Conservation (phyloP, 805 yeast species). For the Wickerhamiella qilinensis region DNA sequence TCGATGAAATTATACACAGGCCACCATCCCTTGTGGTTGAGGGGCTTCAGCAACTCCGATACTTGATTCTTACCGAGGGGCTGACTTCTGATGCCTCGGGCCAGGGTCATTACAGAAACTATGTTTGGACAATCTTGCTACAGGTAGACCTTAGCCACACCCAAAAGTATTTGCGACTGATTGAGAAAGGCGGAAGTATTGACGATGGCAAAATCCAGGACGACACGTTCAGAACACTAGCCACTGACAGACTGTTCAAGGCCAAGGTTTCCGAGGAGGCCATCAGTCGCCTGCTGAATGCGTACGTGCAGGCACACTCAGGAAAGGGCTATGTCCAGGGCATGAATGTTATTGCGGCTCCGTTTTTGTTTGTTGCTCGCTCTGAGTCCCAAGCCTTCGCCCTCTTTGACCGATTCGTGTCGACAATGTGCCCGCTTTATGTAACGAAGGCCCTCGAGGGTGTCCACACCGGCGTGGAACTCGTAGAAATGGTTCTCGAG, state of each 20-base stretch:
- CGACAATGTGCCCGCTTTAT: slow-evolving; percentile 57
- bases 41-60: slow-evolving; percentile 37
- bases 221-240: slow-evolving; percentile 74
- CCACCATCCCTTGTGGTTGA: slow-evolving; percentile 29
- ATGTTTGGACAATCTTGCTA: slow-evolving; percentile 68
- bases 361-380: slow-evolving; percentile 56
- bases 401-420: slow-evolving; percentile 45
- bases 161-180: slow-evolving; percentile 35
- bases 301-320: slow-evolving; percentile 39
- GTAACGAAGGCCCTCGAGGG: slow-evolving; percentile 65
- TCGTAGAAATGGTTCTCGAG: slow-evolving; percentile 59
- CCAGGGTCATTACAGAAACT: slow-evolving; percentile 49
- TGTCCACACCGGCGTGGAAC: slow-evolving; percentile 55
- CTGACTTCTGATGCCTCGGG: slow-evolving; percentile 10
- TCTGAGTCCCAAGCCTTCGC: slow-evolving; percentile 80
- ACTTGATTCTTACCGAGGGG: slow-evolving; percentile 35
- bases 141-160: slow-evolving; percentile 45
- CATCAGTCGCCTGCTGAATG: slow-evolving; percentile 50
- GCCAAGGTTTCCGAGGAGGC: slow-evolving; percentile 52
- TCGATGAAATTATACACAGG: slow-evolving; percentile 30
- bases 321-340: slow-evolving; percentile 50
- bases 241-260: slow-evolving; percentile 53
- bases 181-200: slow-evolving; percentile 41
- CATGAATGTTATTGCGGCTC: slow-evolving; percentile 74
- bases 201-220: slow-evolving; percentile 57